Conservation (phyloP, 805 yeast genomes). For the Pichia californica region DNA sequence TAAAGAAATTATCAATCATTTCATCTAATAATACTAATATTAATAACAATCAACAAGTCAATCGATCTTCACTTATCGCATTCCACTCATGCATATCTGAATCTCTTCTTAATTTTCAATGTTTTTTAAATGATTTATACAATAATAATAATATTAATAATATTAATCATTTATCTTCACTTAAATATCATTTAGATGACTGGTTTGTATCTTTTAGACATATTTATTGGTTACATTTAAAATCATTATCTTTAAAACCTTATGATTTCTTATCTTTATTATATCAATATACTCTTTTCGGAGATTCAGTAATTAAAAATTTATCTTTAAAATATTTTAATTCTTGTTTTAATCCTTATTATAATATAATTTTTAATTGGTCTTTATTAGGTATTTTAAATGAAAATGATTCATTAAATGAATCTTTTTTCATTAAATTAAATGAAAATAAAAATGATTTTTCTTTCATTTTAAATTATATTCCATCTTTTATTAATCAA, state of each 20-base stretch:
- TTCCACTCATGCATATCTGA: neutral
- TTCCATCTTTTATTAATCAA: slow-evolving; percentile 40
- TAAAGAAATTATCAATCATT: slow-evolving; percentile 1
- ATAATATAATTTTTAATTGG: slow-evolving; percentile 59
- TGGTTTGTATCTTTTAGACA: slow-evolving; percentile 54
- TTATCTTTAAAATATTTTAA: slow-evolving; percentile 40
- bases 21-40: neutral
- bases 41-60: neutral
- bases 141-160: neutral
- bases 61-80: neutral
- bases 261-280: slow-evolving; percentile 51
- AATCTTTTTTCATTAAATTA: slow-evolving; percentile 52
- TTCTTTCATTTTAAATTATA: slow-evolving; percentile 18
- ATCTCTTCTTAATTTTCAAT: neutral
- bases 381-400: slow-evolving; percentile 54
- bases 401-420: slow-evolving; percentile 29
- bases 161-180: neutral
- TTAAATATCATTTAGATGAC: slow-evolving; percentile 35
- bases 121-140: neutral
- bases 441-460: neutral
- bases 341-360: slow-evolving; percentile 51
- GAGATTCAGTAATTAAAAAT: slow-evolving; percentile 48
- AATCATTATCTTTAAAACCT: slow-evolving; percentile 31
- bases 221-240: slow-evolving; percentile 37
- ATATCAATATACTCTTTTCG: slow-evolving; percentile 47